A percentile compares a stretch with the other conserved stretches of the same genome.
Conservation (phyloP, 495 filamentous ascomycete species). For the Geoglossum glabrum region DNA sequence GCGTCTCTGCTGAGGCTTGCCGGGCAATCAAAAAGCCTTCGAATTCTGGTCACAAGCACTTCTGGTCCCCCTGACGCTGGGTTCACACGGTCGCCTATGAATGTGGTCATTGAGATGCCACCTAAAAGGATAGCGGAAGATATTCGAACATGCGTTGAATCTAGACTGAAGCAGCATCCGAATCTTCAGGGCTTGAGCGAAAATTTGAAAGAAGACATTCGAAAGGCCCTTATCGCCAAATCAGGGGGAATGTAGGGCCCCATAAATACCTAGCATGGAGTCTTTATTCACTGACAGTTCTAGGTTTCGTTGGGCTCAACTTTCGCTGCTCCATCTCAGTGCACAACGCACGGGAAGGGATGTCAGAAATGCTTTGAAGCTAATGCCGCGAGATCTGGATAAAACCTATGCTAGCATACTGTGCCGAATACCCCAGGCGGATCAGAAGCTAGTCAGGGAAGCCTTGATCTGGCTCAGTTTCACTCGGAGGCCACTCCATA, state of each 20-base stretch:
- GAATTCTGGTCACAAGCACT: slow-evolving; percentile 6
- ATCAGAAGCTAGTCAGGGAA: slow-evolving; percentile 3
- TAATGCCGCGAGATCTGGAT: slow-evolving; percentile 2
- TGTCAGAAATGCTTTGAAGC: slow-evolving; percentile 3
- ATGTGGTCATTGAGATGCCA: neutral
- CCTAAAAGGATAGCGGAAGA: neutral
- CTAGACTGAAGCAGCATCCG: neutral
- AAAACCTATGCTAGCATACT: slow-evolving; percentile 5
- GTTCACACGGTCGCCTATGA: neutral
- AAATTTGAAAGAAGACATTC: slow-evolving; percentile 1
- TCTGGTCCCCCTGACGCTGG: neutral
- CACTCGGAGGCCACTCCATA: slow-evolving; percentile 1
- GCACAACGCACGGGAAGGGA: slow-evolving; percentile 4
- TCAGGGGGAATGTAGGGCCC: slow-evolving; percentile 3
- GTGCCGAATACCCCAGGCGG: neutral
- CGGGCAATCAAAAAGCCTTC: neutral
- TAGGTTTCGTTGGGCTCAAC: slow-evolving; percentile 9
- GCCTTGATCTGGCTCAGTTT: slow-evolving; percentile 8
- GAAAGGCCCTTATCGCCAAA: neutral
- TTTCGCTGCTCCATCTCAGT: slow-evolving; percentile 3
- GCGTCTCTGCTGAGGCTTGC: neutral
- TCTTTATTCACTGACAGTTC: neutral
- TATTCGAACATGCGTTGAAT: neutral
- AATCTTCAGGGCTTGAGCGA: neutral
- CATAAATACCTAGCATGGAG: neutral